phyloP scores from a whole-genome alignment of 2,329 filamentous ascomycete genomes.

The Aspergillus clavatus region DNA sequence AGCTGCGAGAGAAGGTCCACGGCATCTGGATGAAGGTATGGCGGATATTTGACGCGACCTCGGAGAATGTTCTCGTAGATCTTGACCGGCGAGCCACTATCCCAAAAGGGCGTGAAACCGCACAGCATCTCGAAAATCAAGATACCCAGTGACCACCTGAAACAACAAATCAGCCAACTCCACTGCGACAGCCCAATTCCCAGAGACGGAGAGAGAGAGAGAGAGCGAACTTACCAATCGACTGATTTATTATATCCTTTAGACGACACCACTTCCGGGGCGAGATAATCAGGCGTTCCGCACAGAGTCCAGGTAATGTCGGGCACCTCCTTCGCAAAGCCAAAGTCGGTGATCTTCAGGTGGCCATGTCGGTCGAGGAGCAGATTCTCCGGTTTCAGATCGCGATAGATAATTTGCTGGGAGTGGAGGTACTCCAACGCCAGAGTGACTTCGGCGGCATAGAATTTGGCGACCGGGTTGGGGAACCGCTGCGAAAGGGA shows the following conservation, averaged over 20 bases:
- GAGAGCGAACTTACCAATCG: constrained; percentile 92
- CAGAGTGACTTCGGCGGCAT: constrained; percentile 93
- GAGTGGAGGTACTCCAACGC: constrained; percentile 93
- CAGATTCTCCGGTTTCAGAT: constrained; percentile 92
- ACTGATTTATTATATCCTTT: constrained; percentile 99
- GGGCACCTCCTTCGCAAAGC: constrained; percentile 94
- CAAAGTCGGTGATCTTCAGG: constrained; percentile 96
- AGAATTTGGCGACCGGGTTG: constrained; percentile 98
- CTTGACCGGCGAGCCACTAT: constrained; percentile 94
- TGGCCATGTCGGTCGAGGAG: constrained; percentile 89
- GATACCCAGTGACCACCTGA: constrained; percentile 96
- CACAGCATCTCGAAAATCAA: constrained; percentile 99
- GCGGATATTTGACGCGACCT: constrained; percentile 92
- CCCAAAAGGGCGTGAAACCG: constrained; percentile 98
- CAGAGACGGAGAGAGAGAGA: constrained; percentile 2
- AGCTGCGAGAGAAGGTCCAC: constrained; percentile 87
- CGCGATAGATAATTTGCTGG: constrained; percentile 95
- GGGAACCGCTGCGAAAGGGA: constrained; percentile 70
- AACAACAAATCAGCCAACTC: constrained; percentile 6
- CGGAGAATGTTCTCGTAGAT: constrained; percentile 99
- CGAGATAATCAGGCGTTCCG: constrained; percentile 94
- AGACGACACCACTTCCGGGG: constrained; percentile 96
- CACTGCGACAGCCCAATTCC: no score
- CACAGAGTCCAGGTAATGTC: constrained; percentile 99
- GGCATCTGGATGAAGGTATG: constrained; percentile 90